Evolutionary conservation across 2,329 filamentous ascomycete genomes (phyloP).

Genomic region (Fusarium fujikuroi): DNA sequence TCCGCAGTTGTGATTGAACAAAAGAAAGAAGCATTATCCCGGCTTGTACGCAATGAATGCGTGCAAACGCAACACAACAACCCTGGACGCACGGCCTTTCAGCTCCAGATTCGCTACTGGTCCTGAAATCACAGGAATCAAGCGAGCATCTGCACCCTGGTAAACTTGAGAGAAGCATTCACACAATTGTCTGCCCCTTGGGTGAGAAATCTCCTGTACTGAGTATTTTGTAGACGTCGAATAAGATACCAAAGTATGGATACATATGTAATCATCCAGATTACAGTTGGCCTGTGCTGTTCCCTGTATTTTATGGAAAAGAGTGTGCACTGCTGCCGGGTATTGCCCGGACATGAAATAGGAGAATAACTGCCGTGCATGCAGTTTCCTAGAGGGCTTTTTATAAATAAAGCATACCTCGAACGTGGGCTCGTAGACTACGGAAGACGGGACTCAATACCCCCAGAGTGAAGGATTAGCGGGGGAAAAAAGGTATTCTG

Average conservation of each 20-base stretch:
- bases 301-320: not conserved
- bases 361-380: conserved; percentile 18
- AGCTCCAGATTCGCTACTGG: conserved; percentile 8
- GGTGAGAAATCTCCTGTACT: not conserved
- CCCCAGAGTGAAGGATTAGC: not conserved
- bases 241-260: not conserved
- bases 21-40: conserved; percentile 44
- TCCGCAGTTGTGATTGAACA: conserved; percentile 44
- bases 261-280: not conserved
- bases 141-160: conserved; percentile 30
- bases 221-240: not conserved
- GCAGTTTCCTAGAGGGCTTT: not conserved
- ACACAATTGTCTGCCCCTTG: conserved; percentile 19
- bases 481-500: not conserved
- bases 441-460: not conserved
- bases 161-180: conserved; percentile 32
- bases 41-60: conserved; percentile 27
- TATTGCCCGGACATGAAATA: conserved; percentile 32
- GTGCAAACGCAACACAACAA: conserved; percentile 21
- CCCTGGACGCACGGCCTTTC: conserved; percentile 24
- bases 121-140: conserved; percentile 10
- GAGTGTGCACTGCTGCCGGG: conserved; percentile 12
- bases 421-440: not conserved
- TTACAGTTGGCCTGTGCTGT: conserved; percentile 1
- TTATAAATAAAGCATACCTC: not conserved